Conservation (phyloP, 2,329 filamentous ascomycete species). For the Shiraia bambusicola region DNA sequence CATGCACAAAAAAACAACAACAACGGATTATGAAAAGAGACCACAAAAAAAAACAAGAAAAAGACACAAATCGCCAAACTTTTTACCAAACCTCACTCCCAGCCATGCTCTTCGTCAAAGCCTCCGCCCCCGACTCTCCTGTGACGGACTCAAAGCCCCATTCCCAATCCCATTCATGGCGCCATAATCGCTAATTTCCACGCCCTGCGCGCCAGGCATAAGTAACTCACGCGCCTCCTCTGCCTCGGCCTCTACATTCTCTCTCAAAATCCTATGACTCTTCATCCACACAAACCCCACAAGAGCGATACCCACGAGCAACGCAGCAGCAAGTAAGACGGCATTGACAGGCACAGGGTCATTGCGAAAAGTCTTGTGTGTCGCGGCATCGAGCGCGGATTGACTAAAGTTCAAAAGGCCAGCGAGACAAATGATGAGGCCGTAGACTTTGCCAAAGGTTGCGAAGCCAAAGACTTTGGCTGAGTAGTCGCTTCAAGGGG, state of each 20-base stretch:
- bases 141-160: conserved; percentile 11
- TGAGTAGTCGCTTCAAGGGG: conserved; percentile 66
- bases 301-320: conserved; percentile 65
- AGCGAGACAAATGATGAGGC: conserved; percentile 81
- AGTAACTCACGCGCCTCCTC: conserved; percentile 38
- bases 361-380: conserved; percentile 69
- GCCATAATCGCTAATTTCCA: conserved; percentile 24
- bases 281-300: conserved; percentile 65
- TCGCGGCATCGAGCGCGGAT: conserved; percentile 74
- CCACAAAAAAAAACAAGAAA: not conserved
- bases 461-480: conserved; percentile 90
- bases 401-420: conserved; percentile 84
- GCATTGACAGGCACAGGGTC: conserved; percentile 78
- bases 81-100: not conserved
- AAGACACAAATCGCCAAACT: not conserved
- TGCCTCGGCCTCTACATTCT: conserved; percentile 41
- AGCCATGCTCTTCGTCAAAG: conserved; percentile 7
- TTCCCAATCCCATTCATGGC: conserved; percentile 11
- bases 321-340: conserved; percentile 62
- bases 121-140: conserved; percentile 24
- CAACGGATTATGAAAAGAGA: not conserved
- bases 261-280: conserved; percentile 46
- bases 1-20: not conserved
- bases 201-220: conserved; percentile 36
- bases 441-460: conserved; percentile 93